Conservation (phyloP, 768 basidiomycete genomes). For the Kwoniella bestiolae region DNA sequence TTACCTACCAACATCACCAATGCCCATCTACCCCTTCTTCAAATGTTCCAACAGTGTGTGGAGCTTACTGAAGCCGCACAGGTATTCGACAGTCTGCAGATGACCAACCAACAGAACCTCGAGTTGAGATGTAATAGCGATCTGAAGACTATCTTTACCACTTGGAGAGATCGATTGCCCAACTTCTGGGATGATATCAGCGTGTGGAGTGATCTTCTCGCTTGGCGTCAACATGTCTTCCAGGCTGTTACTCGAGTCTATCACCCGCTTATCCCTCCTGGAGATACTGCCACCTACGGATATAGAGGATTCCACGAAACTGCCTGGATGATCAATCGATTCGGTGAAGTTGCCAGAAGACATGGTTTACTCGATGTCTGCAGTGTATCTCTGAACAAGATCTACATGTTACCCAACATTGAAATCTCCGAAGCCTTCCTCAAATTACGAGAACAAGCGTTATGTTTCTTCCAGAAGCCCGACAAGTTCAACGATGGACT, state of each 20-base stretch:
- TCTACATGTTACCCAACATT: slow-evolving; percentile 98
- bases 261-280: slow-evolving; percentile 76
- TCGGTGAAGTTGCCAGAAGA: slow-evolving; percentile 96
- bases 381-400: slow-evolving; percentile 90
- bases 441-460: slow-evolving; percentile 96
- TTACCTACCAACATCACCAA: slow-evolving; percentile 82
- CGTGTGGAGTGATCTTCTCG: slow-evolving; percentile 98
- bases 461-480: slow-evolving; percentile 95
- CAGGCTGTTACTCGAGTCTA: slow-evolving; percentile 95
- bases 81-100: slow-evolving; percentile 86
- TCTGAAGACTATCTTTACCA: slow-evolving; percentile 92
- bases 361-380: slow-evolving; percentile 96
- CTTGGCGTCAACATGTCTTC: slow-evolving; percentile 99
- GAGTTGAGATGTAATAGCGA: slow-evolving; percentile 89
- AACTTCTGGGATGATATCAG: slow-evolving; percentile 96
- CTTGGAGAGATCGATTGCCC: slow-evolving; percentile 95
- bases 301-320: slow-evolving; percentile 98
- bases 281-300: slow-evolving; percentile 66
- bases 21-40: slow-evolving; percentile 92
- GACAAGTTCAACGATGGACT: slow-evolving; percentile 90
- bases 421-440: slow-evolving; percentile 99
- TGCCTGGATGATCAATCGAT: slow-evolving; percentile 99
- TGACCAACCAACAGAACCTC: slow-evolving; percentile 82
- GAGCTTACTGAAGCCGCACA: slow-evolving; percentile 90
- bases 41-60: slow-evolving; percentile 98